Evolutionary conservation across 129 eudicot species (phyloP), one percentile per base, ranked within the genome.

Genomic region (Gnaphalium uliginosum): DNA sequence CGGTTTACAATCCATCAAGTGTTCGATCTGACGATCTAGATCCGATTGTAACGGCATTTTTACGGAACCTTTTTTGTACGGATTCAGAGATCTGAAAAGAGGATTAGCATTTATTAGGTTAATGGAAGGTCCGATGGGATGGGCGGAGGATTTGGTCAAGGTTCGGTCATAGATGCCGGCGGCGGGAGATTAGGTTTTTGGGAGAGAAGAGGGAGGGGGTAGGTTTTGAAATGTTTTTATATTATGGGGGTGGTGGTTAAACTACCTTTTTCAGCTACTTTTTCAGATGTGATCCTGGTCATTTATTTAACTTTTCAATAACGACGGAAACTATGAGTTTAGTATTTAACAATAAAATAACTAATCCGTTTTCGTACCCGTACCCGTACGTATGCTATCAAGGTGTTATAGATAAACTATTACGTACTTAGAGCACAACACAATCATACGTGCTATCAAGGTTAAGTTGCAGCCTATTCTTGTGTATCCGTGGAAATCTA

Each of bases 21-120:
- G 89, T 53, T 60, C 77, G 84, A 85, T 85, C 83, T 85, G 86
- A 75, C 89, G 84, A 71, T 86, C 89, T 17, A 86, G 89, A 86
- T 86, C 87, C 80, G 80, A 84, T 60, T 82, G 87, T 32, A 72
- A 86, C 81, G 89, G 89, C 89, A 86, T 82, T 64, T 35, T 76
- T 1, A 72, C 39, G 27, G 24, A 26, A 13, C 23, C 23, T 77
- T 59, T 58, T 46, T 15, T 22, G 72, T 50, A 60, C 37, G 68
- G 26, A 69, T 51, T 75, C 35, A 23, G 66, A 68, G 74, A 73
- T 80, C 70, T 73, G 51, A 11, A 68, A 66, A 37, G 26, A 73
- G 6, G 17, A 57, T 39, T 56, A 67, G 57, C 68, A 73, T 75
- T 66, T 66, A 73, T 46, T 56, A 24, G 15, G 24, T 18, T 8